These are phyloP conservation scores for Kazachstania psychrophila DNA, from an alignment of 805 yeast genomes.

Conservation along the genomic window DNA sequence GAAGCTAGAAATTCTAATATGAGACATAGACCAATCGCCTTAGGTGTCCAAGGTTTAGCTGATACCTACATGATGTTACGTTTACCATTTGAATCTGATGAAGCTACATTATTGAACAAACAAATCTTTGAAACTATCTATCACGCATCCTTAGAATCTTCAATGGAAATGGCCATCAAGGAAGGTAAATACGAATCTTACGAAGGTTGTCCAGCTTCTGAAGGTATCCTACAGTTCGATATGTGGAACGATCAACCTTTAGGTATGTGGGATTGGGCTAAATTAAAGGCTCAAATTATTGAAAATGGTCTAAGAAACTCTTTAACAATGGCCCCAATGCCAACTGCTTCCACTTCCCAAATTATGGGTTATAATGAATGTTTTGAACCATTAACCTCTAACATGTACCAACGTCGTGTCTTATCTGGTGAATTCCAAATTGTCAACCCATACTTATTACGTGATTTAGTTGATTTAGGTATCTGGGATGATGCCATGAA, in stretches of 20 bases:
- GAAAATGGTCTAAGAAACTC: conserved; percentile 77
- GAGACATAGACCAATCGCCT: conserved; percentile 81
- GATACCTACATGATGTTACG: conserved; percentile 73
- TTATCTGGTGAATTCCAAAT: conserved; percentile 88
- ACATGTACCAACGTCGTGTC: conserved; percentile 80
- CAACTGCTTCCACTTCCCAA: conserved; percentile 96
- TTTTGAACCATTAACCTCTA: conserved; percentile 90
- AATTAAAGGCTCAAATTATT: conserved; percentile 46
- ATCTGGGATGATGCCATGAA: conserved; percentile 75
- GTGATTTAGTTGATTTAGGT: conserved; percentile 70
- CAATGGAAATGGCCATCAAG: conserved; percentile 63
- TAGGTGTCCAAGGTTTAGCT: conserved; percentile 96
- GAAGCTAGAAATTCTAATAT: conserved; percentile 65
- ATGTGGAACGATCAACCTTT: conserved; percentile 76
- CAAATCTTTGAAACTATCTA: conserved; percentile 93
- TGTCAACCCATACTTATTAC: conserved; percentile 73
- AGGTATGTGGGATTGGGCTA: conserved; percentile 76
- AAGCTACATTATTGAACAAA: conserved; percentile 63
- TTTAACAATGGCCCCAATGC: conserved; percentile 87
- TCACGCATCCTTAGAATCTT: conserved; percentile 84
- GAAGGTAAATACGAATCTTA: conserved; percentile 65
- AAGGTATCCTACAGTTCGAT: conserved; percentile 78
- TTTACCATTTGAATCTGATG: conserved; percentile 80
- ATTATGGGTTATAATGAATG: conserved; percentile 88
- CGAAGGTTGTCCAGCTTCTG: conserved; percentile 79